phyloP scores from a whole-genome alignment of 1,139 yeast species.

The Pichia sp. region DNA sequence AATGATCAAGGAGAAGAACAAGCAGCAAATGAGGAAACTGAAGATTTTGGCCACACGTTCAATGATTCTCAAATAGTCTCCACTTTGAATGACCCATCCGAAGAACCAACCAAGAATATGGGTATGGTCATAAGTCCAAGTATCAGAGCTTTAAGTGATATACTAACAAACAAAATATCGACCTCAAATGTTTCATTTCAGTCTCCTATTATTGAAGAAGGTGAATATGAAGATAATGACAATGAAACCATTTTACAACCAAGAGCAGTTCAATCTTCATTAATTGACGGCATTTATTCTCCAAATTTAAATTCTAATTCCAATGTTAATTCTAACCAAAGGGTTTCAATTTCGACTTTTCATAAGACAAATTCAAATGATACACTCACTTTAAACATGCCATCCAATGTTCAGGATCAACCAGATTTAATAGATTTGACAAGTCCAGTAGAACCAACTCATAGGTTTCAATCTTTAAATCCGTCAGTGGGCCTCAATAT shows the following conservation, averaged over 20 bases:
- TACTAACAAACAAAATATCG: constrained; percentile 34
- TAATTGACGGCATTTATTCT: constrained; percentile 11
- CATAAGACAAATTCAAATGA: constrained; percentile 17
- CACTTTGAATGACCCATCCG: constrained; percentile 21
- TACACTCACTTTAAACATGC: constrained; percentile 8
- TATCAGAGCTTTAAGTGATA: constrained; percentile 45
- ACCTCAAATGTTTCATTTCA: neutral
- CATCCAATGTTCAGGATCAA: constrained; percentile 14
- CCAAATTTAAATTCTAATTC: neutral
- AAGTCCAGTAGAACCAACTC: constrained; percentile 17
- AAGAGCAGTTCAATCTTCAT: constrained; percentile 3
- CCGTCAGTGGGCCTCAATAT: neutral
- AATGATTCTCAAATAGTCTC: constrained; percentile 33
- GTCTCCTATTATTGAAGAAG: constrained; percentile 25
- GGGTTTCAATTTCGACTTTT: no score
- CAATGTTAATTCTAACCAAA: no score
- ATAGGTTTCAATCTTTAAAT: neutral
- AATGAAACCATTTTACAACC: constrained; percentile 1
- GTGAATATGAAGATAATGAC: constrained; percentile 15
- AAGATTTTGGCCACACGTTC: constrained; percentile 16
- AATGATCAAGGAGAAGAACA: neutral
- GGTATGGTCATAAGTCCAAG: constrained; percentile 48
- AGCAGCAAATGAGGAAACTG: neutral
- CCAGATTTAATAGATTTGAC: constrained; percentile 26
- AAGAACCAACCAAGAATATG: constrained; percentile 27